phyloP scores from a whole-genome alignment of 495 filamentous ascomycete species.

The Echria macrotheca region DNA sequence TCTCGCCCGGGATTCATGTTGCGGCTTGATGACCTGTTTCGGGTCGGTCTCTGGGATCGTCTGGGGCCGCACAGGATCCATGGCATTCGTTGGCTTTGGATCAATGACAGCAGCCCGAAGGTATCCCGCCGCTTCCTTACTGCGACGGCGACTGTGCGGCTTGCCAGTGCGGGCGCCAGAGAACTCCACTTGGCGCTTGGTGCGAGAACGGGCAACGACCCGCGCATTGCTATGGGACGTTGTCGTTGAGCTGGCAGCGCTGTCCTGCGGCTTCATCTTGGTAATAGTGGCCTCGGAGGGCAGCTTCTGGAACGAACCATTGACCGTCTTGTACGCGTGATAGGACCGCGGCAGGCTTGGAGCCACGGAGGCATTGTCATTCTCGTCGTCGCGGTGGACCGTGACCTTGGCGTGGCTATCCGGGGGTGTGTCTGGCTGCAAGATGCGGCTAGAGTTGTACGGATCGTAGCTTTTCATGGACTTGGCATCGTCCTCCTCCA shows the following conservation, averaged over 20 bases:
- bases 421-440: constrained; percentile 29
- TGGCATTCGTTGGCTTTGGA: background rate
- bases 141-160: background rate
- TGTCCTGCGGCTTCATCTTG: constrained; percentile 30
- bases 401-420: constrained; percentile 55
- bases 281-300: constrained; percentile 20
- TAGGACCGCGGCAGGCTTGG: constrained; percentile 20
- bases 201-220: constrained; percentile 52
- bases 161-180: constrained; percentile 35
- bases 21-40: background rate
- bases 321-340: constrained; percentile 20
- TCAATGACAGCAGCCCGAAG: background rate
- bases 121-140: background rate
- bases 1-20: constrained; percentile 7
- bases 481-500: constrained; percentile 27
- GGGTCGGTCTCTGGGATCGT: background rate
- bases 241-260: constrained; percentile 54
- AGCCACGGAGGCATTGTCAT: constrained; percentile 3
- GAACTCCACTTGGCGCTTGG: constrained; percentile 80
- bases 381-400: constrained; percentile 49
- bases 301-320: constrained; percentile 17
- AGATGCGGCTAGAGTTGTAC: constrained; percentile 61
- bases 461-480: constrained; percentile 70
- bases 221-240: constrained; percentile 47
- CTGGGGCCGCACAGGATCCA: background rate